Conservation (phyloP, 805 yeast species). For the Pichia exigua region DNA sequence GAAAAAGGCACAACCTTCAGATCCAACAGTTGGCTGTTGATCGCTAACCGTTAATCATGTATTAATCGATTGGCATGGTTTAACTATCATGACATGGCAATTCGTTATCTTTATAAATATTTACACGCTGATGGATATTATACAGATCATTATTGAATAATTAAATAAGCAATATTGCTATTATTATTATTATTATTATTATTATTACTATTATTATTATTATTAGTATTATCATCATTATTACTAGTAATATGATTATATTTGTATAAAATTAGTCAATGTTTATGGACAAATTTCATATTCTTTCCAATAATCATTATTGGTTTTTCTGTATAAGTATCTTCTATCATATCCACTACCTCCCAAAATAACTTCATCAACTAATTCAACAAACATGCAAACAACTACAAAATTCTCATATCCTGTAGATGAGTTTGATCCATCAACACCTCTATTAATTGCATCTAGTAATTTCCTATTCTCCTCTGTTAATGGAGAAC, state of each 20-base stretch:
- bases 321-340: conserved; percentile 41
- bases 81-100: neutral
- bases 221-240: neutral
- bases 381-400: conserved; percentile 60
- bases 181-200: neutral
- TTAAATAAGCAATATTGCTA: neutral
- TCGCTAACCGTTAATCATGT: no score
- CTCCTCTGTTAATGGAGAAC: conserved; percentile 46
- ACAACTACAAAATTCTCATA: conserved; percentile 62
- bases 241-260: neutral
- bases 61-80: neutral
- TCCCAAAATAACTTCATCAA: conserved; percentile 58
- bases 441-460: conserved; percentile 77
- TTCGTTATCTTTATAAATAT: neutral
- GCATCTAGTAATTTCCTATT: conserved; percentile 56
- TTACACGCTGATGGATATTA: neutral
- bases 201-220: neutral
- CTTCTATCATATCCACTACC: conserved; percentile 42
- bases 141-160: neutral
- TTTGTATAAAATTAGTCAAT: neutral
- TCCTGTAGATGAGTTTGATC: conserved; percentile 45
- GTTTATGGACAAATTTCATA: conserved; percentile 68
- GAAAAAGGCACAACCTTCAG: neutral
- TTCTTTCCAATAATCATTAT: conserved; percentile 63
- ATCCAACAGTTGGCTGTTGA: neutral